Base-by-base conservation (phyloP, 2,329 filamentous ascomycete genomes). In the Neophaeococcomyces aloes region DNA sequence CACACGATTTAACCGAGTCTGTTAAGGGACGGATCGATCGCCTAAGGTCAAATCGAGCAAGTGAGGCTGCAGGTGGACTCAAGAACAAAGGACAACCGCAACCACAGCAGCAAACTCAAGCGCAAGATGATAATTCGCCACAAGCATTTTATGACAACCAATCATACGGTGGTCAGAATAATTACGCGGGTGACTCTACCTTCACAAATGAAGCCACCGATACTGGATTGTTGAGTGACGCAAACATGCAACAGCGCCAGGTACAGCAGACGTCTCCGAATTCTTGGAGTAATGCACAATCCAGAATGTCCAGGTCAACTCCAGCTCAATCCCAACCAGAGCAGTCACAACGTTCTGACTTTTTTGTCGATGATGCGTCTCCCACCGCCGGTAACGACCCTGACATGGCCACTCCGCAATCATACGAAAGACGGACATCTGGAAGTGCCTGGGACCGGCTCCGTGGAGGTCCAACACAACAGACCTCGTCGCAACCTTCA, bases 311-410 rank as follows among this genome's bases (percentile, higher is more conserved):
- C 7, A 18, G 27, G 29, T 13, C 23, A 19, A 29, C 17, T 19
- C 13, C 7, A 17, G 5, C 18, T 14, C 21, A 44, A 25, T 10
- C n/a, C 21, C 18, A 41, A 8, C 18, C 18, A 19, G 30, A 29
- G 14, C 14, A 17, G 7, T 23, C 29, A 7, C 31, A 35, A n/a
- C 47, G 44, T 4, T 42, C 42, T 19, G 39, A 44, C 25, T 50
- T 53, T 37, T 47, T 50, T 34, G 45, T 48, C 36, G 53, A 55
- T 37, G 53, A 55, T 29, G 53, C 53, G 13, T 55, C 53, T 1
- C 53, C 53, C 5, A 50, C 47, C 2, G 49, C 49, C 8, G 51
- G 49, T 7, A 50, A 52, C 29, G 49, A 44, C 19, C 36, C 48
- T 8, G 40, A 48, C 25, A 49, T 45, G 41, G 27, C 5, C 14